A percentile compares a stretch with the other conserved stretches of the same genome.
Conservation (phyloP, 169 alveolate genomes). For the Plasmodium gonderi region DNA sequence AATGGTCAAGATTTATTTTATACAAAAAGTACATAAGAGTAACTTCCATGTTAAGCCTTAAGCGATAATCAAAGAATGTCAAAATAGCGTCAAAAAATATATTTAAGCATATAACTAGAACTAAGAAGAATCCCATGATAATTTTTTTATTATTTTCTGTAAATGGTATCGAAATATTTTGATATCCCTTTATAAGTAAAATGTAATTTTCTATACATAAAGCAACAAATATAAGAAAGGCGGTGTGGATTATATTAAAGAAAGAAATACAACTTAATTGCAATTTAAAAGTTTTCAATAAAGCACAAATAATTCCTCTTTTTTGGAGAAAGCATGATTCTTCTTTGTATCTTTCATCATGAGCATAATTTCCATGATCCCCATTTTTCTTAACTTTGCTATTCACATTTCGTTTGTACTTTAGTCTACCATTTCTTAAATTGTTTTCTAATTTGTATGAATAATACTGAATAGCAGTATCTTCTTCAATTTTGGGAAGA, state of each 20-base stretch:
- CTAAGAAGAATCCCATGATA: neutral
- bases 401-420: neutral
- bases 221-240: constrained; percentile 23
- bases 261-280: neutral
- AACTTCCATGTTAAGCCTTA: constrained; percentile 22
- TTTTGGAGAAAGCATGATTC: neutral
- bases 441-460: neutral
- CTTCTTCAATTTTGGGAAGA: constrained; percentile 30
- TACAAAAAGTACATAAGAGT: constrained; percentile 36
- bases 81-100: constrained; percentile 22
- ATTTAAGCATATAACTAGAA: neutral
- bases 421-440: neutral
- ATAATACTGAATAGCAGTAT: constrained; percentile 2
- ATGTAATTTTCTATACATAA: constrained; percentile 37
- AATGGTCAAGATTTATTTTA: constrained; percentile 7
- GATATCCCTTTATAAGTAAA: neutral
- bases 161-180: neutral
- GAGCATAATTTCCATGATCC: neutral
- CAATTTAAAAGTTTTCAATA: neutral
- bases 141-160: neutral
- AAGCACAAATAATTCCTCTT: neutral
- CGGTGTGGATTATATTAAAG: constrained; percentile 1
- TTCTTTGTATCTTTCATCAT: neutral
- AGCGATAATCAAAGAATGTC: neutral
- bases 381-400: neutral